A percentile compares a stretch with the other conserved stretches of the same genome.
phyloP scores from a whole-genome alignment of 140 eudicot species.

The Erigeron philadelphicus region DNA sequence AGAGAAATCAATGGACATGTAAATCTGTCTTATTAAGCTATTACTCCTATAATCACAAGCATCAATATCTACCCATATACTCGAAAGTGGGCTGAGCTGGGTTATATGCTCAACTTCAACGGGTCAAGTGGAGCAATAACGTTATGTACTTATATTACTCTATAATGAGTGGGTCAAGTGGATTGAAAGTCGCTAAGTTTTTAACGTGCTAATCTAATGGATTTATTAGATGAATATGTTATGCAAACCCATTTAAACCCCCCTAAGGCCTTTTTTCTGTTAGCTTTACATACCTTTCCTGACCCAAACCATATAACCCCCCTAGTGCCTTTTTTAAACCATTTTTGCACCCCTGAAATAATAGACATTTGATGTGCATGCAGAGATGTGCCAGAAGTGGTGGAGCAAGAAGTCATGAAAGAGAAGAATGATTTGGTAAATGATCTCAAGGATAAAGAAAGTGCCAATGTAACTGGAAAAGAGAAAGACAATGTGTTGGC shows the following conservation, averaged over 20 bases:
- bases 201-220: not conserved
- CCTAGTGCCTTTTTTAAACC: not conserved
- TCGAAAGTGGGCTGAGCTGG: slow-evolving; percentile 10
- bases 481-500: slow-evolving; percentile 28
- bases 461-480: slow-evolving; percentile 29
- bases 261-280: no score
- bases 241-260: no score
- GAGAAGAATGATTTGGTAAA: slow-evolving; percentile 26
- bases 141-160: not conserved
- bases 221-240: no score
- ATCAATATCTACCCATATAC: not conserved
- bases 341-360: not conserved
- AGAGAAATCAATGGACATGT: slow-evolving; percentile 42
- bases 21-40: slow-evolving; percentile 12
- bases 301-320: no score
- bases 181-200: not conserved
- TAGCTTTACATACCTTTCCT: no score
- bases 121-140: not conserved
- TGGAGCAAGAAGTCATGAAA: slow-evolving; percentile 41
- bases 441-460: slow-evolving; percentile 29
- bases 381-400: slow-evolving; percentile 41
- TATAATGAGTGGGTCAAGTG: not conserved
- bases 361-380: slow-evolving; percentile 27
- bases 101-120: not conserved
- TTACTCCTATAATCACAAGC: not conserved